phyloP scores from a whole-genome alignment of 2,329 filamentous ascomycete species.

The Epichloe gansuensis region DNA sequence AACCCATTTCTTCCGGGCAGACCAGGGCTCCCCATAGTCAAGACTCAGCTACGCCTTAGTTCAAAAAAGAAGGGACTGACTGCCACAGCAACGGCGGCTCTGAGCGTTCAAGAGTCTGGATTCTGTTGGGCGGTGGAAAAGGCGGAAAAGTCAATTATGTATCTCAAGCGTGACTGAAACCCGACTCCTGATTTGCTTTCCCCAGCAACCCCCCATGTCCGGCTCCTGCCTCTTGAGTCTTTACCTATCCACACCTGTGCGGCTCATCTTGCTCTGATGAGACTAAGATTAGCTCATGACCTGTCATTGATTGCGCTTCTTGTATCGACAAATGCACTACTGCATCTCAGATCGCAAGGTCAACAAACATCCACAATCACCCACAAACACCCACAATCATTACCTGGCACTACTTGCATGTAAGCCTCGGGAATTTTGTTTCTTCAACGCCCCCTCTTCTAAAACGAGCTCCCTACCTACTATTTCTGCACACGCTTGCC shows the following conservation, averaged over 20 bases:
- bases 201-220: background rate
- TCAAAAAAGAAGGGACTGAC: too few species aligned
- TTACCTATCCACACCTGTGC: background rate
- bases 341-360: constrained; percentile 1
- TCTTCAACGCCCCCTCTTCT: background rate
- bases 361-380: background rate
- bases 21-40: too few species aligned
- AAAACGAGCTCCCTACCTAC: background rate
- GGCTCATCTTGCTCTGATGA: background rate
- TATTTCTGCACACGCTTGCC: background rate
- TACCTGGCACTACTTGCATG: background rate
- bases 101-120: too few species aligned
- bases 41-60: too few species aligned
- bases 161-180: too few species aligned
- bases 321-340: background rate
- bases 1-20: too few species aligned
- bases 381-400: background rate
- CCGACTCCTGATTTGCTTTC: too few species aligned
- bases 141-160: too few species aligned
- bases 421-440: background rate
- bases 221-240: background rate
- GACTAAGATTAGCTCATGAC: background rate
- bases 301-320: constrained; percentile 1
- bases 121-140: too few species aligned
- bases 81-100: too few species aligned